phyloP scores from a whole-genome alignment of 352 stramenopile species.

The Phytopythium aichiense region DNA sequence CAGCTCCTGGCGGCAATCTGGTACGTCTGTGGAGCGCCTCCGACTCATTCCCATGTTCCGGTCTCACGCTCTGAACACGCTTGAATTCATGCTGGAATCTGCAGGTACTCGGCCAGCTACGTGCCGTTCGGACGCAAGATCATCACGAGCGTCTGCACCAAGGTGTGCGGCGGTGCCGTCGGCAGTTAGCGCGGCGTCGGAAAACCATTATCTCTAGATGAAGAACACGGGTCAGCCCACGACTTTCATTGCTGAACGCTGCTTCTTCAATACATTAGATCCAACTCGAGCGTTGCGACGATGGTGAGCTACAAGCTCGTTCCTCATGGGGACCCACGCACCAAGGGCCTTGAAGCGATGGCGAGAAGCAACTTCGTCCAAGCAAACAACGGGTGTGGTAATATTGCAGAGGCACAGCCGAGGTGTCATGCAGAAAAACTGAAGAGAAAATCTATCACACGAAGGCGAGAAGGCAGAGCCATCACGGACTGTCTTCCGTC shows the following conservation, averaged over 20 bases:
- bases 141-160: constrained; percentile 57
- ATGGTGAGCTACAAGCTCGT: too few relatives aligned
- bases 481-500: too few relatives aligned
- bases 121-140: constrained; percentile 84
- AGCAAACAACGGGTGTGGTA: not conserved
- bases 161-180: constrained; percentile 41
- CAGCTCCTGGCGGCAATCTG: constrained; percentile 74
- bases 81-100: not conserved
- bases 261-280: too few relatives aligned
- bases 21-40: constrained; percentile 18
- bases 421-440: not conserved
- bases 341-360: not conserved
- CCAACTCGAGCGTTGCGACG: too few relatives aligned
- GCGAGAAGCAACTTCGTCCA: not conserved
- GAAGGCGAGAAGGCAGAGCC: too few relatives aligned
- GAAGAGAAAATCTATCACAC: not conserved
- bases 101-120: constrained; percentile 81
- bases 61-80: too few relatives aligned
- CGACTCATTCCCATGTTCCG: too few relatives aligned
- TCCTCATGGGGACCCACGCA: too few relatives aligned
- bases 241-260: too few relatives aligned
- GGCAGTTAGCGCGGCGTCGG: constrained; percentile 1
- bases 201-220: not conserved
- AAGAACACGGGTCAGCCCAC: not conserved
- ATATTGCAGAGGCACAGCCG: not conserved